phyloP scores from a whole-genome alignment of 352 stramenopile species.

The Pythium rhizo-oryzae region DNA sequence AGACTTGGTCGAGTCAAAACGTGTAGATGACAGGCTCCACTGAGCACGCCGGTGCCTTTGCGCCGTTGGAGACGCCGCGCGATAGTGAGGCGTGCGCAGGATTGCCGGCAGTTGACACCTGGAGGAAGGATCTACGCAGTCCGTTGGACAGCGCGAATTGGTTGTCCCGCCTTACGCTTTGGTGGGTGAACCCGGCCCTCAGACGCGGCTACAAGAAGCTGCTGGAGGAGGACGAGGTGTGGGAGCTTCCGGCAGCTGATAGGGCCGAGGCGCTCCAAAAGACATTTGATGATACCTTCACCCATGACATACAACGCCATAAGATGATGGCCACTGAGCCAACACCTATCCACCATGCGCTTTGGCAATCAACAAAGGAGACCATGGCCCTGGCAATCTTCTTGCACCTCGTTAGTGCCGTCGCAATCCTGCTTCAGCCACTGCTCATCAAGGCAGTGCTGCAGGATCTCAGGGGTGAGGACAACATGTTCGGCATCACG shows the following conservation, averaged over 20 bases:
- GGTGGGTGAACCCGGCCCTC: slow-evolving; percentile 27
- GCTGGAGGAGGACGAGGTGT: slow-evolving; percentile 38
- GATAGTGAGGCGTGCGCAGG: slow-evolving; percentile 34
- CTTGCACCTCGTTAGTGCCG: slow-evolving; percentile 32
- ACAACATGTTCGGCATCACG: slow-evolving; percentile 29
- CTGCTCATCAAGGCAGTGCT: slow-evolving; percentile 44
- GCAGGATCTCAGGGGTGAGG: slow-evolving; percentile 22
- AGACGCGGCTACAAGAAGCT: slow-evolving; percentile 17
- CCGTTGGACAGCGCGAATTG: slow-evolving; percentile 17
- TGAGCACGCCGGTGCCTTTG: slow-evolving; percentile 18
- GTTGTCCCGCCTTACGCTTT: slow-evolving; percentile 30
- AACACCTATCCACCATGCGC: slow-evolving; percentile 12
- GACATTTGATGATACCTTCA: slow-evolving; percentile 23
- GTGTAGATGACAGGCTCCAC: too few relatives aligned
- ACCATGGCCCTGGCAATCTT: slow-evolving; percentile 36
- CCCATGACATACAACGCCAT: neutral
- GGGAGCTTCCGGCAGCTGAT: slow-evolving; percentile 30
- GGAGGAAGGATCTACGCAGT: slow-evolving; percentile 6
- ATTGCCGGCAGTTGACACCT: slow-evolving; percentile 43
- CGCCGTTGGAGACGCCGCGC: slow-evolving; percentile 35
- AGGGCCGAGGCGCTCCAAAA: slow-evolving; percentile 25
- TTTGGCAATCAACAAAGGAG: slow-evolving; percentile 35
- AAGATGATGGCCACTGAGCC: neutral
- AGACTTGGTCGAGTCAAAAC: too few relatives aligned
- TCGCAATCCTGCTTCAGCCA: slow-evolving; percentile 33